Conservation (phyloP, 1,139 yeast genomes). For the Yamadazyma jaroonii region DNA sequence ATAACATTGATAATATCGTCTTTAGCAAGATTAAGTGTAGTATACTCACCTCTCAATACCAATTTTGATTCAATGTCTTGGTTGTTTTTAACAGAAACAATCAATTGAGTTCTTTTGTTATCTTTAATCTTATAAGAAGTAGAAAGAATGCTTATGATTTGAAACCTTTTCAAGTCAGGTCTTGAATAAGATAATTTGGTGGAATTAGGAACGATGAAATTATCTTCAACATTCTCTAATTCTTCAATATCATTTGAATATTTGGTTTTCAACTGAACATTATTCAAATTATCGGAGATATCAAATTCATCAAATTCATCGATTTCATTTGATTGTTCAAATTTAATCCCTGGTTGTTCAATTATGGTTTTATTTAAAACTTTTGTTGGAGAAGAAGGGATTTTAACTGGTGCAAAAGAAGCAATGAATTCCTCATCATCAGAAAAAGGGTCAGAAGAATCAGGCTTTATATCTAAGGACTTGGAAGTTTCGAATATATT, state of each 20-base stretch:
- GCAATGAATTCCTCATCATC: conserved; percentile 29
- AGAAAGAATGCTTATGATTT: conserved; percentile 37
- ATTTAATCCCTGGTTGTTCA: background rate
- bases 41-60: conserved; percentile 49
- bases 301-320: conserved; percentile 12
- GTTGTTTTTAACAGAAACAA: conserved; percentile 45
- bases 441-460: conserved; percentile 30
- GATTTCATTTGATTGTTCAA: conserved; percentile 1
- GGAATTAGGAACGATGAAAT: background rate
- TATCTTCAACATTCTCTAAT: conserved; percentile 6
- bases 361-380: background rate
- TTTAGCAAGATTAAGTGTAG: conserved; percentile 35
- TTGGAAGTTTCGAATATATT: background rate
- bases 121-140: conserved; percentile 30
- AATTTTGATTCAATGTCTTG: conserved; percentile 33
- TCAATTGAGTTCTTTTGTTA: conserved; percentile 40
- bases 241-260: conserved; percentile 9
- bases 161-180: conserved; percentile 48
- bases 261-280: conserved; percentile 2
- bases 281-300: background rate
- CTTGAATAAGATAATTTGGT: conserved; percentile 41
- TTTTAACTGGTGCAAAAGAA: conserved; percentile 8
- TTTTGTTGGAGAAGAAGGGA: conserved; percentile 1
- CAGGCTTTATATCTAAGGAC: background rate
- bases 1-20: conserved; percentile 64